These are phyloP conservation scores for Wickerhamiella bombiphila DNA, from an alignment of 805 yeast genomes.

Conservation along the genomic window DNA sequence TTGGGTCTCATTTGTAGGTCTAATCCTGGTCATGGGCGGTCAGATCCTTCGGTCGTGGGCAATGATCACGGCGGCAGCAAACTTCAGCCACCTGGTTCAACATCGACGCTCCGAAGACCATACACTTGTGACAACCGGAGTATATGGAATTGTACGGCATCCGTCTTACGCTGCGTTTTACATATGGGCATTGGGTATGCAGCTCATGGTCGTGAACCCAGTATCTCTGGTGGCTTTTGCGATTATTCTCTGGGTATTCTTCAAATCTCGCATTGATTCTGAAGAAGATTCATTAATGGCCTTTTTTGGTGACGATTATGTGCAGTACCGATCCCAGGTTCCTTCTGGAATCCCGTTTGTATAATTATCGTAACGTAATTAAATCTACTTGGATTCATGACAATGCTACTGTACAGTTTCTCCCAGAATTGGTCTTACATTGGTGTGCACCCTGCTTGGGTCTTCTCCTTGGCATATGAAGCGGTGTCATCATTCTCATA, in stretches of 20 bases:
- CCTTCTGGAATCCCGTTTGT: slow-evolving; percentile 56
- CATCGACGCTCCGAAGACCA: slow-evolving; percentile 40
- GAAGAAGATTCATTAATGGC: slow-evolving; percentile 54
- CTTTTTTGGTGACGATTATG: slow-evolving; percentile 63
- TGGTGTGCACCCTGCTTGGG: neutral
- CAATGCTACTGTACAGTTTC: neutral
- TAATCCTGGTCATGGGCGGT: slow-evolving; percentile 37
- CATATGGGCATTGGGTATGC: slow-evolving; percentile 87
- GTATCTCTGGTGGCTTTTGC: slow-evolving; percentile 41
- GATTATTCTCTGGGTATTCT: slow-evolving; percentile 51
- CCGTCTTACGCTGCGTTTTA: slow-evolving; percentile 88
- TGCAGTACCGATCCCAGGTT: slow-evolving; percentile 34
- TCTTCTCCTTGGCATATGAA: neutral
- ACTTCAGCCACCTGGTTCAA: slow-evolving; percentile 73
- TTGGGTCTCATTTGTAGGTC: slow-evolving; percentile 30
- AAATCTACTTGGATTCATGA: neutral
- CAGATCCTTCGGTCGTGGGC: slow-evolving; percentile 59
- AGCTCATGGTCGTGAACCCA: slow-evolving; percentile 54
- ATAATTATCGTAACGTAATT: slow-evolving; percentile 8
- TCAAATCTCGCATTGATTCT: slow-evolving; percentile 42
- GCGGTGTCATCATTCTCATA: neutral
- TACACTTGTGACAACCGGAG: slow-evolving; percentile 53
- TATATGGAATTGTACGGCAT: slow-evolving; percentile 57
- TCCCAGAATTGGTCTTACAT: neutral
- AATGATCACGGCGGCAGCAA: slow-evolving; percentile 76